phyloP scores from a whole-genome alignment of 2,329 filamentous ascomycete genomes.

The Botrytis hyacinthi region DNA sequence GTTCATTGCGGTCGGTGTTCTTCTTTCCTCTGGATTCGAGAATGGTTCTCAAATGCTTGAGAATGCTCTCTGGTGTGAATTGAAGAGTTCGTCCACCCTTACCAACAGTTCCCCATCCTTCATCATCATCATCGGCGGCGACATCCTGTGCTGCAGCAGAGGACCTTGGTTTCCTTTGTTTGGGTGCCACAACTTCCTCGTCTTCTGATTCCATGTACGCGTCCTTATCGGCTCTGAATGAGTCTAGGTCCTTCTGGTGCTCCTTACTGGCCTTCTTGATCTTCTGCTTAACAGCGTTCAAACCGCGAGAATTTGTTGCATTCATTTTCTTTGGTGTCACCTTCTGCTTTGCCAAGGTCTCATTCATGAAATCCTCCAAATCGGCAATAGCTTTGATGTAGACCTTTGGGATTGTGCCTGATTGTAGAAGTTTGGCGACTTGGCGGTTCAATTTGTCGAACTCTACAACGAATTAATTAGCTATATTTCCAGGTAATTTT shows the following conservation, averaged over 20 bases:
- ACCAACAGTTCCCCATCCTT: slow-evolving; percentile 85
- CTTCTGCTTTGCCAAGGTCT: slow-evolving; percentile 93
- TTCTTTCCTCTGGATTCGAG: slow-evolving; percentile 97
- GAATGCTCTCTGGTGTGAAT: slow-evolving; percentile 95
- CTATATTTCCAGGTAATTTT: slow-evolving; percentile 26
- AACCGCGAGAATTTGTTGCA: slow-evolving; percentile 85
- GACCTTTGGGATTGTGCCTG: slow-evolving; percentile 78
- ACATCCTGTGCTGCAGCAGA: slow-evolving; percentile 51
- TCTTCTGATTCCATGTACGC: slow-evolving; percentile 83
- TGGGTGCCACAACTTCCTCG: slow-evolving; percentile 58
- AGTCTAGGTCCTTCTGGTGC: slow-evolving; percentile 81
- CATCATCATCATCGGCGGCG: slow-evolving; percentile 63
- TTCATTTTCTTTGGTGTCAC: slow-evolving; percentile 98
- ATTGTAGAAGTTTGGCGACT: slow-evolving; percentile 72
- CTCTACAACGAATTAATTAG: slow-evolving; percentile 53
- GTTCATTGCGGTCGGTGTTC: slow-evolving; percentile 92
- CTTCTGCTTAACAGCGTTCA: slow-evolving; percentile 97
- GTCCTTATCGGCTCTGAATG: slow-evolving; percentile 82
- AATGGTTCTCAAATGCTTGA: slow-evolving; percentile 92
- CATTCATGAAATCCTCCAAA: slow-evolving; percentile 90
- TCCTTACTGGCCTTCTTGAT: slow-evolving; percentile 99
- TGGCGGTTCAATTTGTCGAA: slow-evolving; percentile 93
- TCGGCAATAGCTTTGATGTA: slow-evolving; percentile 94
- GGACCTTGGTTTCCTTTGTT: slow-evolving; percentile 53
- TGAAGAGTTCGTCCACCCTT: slow-evolving; percentile 84